phyloP scores from a whole-genome alignment of 2,329 filamentous ascomycete species.

The Phaeomoniella chlamydospora region DNA sequence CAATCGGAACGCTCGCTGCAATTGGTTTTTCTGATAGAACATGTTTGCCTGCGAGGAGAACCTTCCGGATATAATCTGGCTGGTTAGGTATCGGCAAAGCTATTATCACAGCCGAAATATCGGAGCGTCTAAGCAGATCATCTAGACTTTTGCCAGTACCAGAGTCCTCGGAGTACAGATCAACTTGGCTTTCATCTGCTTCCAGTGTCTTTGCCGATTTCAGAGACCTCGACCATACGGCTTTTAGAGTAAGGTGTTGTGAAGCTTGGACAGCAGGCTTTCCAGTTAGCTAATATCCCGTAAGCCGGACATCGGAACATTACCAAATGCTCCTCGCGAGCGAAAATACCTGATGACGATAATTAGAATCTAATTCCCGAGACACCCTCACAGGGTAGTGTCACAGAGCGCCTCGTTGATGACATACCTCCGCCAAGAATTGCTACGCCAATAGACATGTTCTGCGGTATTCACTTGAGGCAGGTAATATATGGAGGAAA shows the following conservation, averaged over 20 bases:
- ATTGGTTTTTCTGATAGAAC: conserved; percentile 45
- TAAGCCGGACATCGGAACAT: not conserved
- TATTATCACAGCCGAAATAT: conserved; percentile 37
- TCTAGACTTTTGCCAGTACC: conserved; percentile 26
- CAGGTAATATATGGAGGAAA: too few species aligned
- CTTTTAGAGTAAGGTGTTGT: conserved; percentile 32
- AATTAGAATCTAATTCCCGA: conserved; percentile 3
- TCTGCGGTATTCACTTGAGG: conserved; percentile 1
- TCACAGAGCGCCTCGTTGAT: not conserved
- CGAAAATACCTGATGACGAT: conserved; percentile 35
- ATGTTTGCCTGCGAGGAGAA: conserved; percentile 37
- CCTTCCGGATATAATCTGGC: conserved; percentile 34
- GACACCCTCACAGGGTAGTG: conserved; percentile 2
- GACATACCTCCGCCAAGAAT: conserved; percentile 35
- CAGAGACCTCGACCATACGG: conserved; percentile 43
- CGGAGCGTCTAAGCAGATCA: conserved; percentile 31
- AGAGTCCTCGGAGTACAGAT: conserved; percentile 42
- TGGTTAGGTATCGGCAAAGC: conserved; percentile 39
- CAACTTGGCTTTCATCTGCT: conserved; percentile 21
- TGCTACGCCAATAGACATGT: conserved; percentile 31
- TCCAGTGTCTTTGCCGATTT: conserved; percentile 34
- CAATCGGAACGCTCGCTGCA: conserved; percentile 37
- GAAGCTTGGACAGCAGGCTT: conserved; percentile 37
- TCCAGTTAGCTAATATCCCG: not conserved
- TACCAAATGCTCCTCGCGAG: conserved; percentile 40